Evolutionary conservation across 257 asterid genomes (phyloP), one percentile per base, ranked within the genome.

Genomic region (Solanum sejunctum): DNA sequence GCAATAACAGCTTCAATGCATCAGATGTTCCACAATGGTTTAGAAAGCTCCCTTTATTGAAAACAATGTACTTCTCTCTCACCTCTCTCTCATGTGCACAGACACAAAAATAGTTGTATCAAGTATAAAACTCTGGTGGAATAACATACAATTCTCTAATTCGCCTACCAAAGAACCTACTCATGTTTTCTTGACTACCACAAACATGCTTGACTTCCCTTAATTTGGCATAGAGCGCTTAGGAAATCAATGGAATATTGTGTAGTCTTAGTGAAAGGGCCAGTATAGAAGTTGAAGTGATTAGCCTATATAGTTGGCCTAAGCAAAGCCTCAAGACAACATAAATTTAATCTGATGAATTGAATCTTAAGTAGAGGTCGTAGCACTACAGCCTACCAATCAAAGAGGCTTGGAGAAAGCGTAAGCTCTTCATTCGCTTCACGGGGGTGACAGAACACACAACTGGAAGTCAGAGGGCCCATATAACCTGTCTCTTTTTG

Each of bases 1-100:
- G 99, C 92, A 95, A 94, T 75, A 95, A 93, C 82, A 94, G 91
- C 90, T 95, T 95, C 75, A 77, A 80, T 54, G 90, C 91, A 82
- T 91, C 97, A 52, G 83, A 71, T 77, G 84, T 92, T 87, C 99
- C 98, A 36, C 84, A 23, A 15, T 92, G 95, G 94, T 85, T 93
- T 89, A 84, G 90, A 61, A 88, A 88, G 82, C 91, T 95, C 87
- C 90, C 83, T 78, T 90, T 94, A 78, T 92, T 95, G 94, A 94
- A 93, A 83, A 95, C 98, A 87, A 61, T 95, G 98, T 95, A 84
- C 73, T 47, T 63, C 85, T 85, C 87, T 88, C 84, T 84, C 89
- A 26, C 26, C 60, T 36, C 69, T 61, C 71, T 81, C 77, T 9
- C 49, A 75, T 63, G 64, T 16, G 63, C 80, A 2, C 72, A 39